Evolutionary conservation across 176 grass and related monocot species (phyloP).

Genomic region (Tuctoria greenei): DNA sequence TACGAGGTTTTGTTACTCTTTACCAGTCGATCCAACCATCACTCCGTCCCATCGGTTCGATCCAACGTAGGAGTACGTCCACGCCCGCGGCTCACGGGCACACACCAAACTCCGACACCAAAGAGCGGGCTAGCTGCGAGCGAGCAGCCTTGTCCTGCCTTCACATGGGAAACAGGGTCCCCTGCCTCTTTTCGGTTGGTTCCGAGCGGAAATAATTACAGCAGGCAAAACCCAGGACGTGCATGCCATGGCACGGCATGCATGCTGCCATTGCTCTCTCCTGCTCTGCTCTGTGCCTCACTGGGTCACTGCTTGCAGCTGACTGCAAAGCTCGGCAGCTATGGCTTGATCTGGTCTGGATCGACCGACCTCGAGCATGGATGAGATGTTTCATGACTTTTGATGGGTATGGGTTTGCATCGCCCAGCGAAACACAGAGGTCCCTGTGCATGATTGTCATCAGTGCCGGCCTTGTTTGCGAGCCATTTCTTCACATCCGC

Average conservation of each 20-base stretch:
- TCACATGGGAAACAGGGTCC: conserved; percentile 47
- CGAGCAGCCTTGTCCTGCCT: background rate
- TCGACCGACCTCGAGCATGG: background rate
- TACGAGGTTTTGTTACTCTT: too few relatives aligned
- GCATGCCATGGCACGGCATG: conserved; percentile 25
- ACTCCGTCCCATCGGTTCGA: background rate
- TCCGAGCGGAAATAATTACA: conserved; percentile 50
- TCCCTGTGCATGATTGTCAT: conserved; percentile 9
- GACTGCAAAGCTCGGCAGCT: conserved; percentile 20
- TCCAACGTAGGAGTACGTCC: conserved; percentile 9
- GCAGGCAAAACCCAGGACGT: conserved; percentile 30
- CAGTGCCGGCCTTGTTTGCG: conserved; percentile 13
- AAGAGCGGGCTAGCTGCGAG: background rate
- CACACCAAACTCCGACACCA: background rate
- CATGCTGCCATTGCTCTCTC: conserved; percentile 18
- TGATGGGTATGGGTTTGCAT: conserved; percentile 16
- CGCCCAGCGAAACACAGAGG: conserved; percentile 11
- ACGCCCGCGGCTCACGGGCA: conserved; percentile 30
- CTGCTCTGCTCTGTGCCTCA: background rate
- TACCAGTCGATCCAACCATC: background rate
- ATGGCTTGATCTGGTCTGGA: background rate
- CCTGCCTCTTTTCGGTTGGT: conserved; percentile 44
- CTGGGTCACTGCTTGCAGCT: background rate
- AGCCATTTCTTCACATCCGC: background rate
- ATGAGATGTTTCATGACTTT: background rate